These are phyloP conservation scores for Fomitopsis serialis DNA, from an alignment of 768 basidiomycete genomes.

Conservation along the genomic window DNA sequence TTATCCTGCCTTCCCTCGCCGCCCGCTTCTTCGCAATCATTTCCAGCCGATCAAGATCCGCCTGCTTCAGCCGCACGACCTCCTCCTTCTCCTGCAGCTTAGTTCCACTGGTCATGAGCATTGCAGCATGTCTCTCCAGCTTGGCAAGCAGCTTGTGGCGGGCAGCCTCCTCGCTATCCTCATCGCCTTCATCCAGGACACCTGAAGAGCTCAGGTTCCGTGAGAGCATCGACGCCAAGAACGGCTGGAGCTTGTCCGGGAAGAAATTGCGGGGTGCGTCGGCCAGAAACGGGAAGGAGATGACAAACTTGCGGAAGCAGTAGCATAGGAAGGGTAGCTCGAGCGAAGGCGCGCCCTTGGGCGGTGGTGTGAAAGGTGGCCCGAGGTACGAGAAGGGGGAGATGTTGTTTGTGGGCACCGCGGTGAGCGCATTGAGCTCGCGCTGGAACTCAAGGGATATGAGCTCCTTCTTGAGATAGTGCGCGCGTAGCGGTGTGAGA, in stretches of 20 bases:
- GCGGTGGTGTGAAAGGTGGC: conserved; percentile 74
- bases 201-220: conserved; percentile 68
- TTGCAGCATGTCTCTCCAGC: conserved; percentile 76
- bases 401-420: conserved; percentile 38
- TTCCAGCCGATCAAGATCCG: conserved; percentile 78
- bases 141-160: conserved; percentile 68
- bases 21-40: conserved; percentile 58
- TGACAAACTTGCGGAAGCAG: conserved; percentile 87
- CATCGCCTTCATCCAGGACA: conserved; percentile 49
- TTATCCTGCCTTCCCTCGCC: conserved; percentile 39
- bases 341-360: conserved; percentile 46
- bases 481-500: conserved; percentile 86
- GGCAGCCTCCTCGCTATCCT: conserved; percentile 51
- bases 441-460: conserved; percentile 76
- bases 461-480: conserved; percentile 97
- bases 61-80: conserved; percentile 83
- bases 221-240: conserved; percentile 75
- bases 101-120: conserved; percentile 77
- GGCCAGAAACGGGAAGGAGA: conserved; percentile 93
- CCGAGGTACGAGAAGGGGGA: conserved; percentile 86
- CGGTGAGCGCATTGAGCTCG: conserved; percentile 71
- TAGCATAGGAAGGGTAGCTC: conserved; percentile 88
- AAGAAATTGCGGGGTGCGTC: conserved; percentile 90
- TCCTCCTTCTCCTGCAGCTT: conserved; percentile 84
- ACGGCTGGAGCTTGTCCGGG: conserved; percentile 91